phyloP scores from a whole-genome alignment of 768 basidiomycete genomes.

The Podaxis rugospora region DNA sequence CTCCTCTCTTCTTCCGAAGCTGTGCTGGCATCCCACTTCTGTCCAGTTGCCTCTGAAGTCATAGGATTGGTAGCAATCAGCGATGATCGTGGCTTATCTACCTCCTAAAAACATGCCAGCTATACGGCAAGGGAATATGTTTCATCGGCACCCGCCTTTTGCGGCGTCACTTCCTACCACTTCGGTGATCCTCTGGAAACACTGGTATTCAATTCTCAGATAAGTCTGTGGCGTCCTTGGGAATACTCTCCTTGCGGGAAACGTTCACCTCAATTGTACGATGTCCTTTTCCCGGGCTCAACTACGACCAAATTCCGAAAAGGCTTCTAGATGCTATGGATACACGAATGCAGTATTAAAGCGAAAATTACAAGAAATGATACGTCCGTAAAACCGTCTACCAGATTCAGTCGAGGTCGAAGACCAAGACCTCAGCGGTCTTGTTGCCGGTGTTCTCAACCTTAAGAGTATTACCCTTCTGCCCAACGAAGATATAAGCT shows the following conservation, averaged over 20 bases:
- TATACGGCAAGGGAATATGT: neutral
- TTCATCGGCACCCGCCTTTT: neutral
- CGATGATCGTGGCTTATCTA: neutral
- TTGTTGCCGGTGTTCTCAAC: constrained; percentile 64
- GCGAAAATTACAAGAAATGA: neutral
- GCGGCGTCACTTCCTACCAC: neutral
- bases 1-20: neutral
- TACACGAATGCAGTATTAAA: neutral
- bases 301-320: neutral
- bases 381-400: neutral
- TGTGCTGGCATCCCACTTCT: neutral
- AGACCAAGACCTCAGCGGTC: constrained; percentile 73
- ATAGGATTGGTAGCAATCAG: neutral
- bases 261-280: neutral
- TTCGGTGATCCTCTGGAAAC: neutral
- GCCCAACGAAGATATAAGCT: constrained; percentile 58
- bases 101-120: neutral
- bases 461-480: constrained; percentile 33
- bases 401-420: constrained; percentile 57
- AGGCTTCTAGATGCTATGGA: constrained; percentile 2
- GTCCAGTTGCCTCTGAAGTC: neutral
- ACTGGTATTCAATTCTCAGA: neutral
- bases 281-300: neutral
- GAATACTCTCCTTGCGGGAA: neutral
- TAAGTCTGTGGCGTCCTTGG: neutral